These are phyloP conservation scores for Coelastrella sp. DNA, from an alignment of 139 green algal genomes.

Conservation along the genomic window DNA sequence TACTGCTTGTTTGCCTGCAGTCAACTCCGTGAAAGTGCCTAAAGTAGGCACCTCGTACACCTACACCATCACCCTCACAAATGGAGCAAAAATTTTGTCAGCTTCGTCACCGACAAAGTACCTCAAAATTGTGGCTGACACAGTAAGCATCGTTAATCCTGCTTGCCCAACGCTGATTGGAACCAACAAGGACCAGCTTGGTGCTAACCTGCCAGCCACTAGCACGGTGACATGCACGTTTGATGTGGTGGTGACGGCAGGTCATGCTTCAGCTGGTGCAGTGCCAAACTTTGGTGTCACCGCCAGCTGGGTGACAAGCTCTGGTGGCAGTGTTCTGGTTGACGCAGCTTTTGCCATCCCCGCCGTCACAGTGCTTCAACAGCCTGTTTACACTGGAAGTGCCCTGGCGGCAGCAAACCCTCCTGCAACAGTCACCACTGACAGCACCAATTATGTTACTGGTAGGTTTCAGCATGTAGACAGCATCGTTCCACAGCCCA, in stretches of 20 bases:
- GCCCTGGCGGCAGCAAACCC: neutral
- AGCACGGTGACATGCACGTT: neutral
- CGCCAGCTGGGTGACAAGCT: neutral
- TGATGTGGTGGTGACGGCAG: too few relatives aligned
- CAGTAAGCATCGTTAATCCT: too few relatives aligned
- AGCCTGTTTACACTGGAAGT: neutral
- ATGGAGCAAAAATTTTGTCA: neutral
- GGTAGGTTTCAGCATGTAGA: too few relatives aligned
- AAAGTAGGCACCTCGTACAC: neutral
- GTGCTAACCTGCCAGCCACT: too few relatives aligned
- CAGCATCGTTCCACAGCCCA: too few relatives aligned
- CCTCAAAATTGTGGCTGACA: too few relatives aligned
- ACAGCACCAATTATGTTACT: too few relatives aligned
- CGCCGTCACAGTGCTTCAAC: neutral
- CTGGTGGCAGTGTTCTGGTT: neutral
- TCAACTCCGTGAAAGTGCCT: neutral
- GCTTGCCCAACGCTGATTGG: too few relatives aligned
- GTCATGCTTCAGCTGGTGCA: neutral
- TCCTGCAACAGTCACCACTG: too few relatives aligned
- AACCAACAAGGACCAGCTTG: too few relatives aligned
- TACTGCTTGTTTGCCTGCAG: too few relatives aligned
- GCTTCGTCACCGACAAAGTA: too few relatives aligned
- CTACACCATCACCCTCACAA: neutral
- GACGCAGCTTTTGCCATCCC: neutral
- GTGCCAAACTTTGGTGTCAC: neutral